Base-by-base conservation (phyloP, 2,329 filamentous ascomycete species). In the Mycosphaerella arachidis region DNA sequence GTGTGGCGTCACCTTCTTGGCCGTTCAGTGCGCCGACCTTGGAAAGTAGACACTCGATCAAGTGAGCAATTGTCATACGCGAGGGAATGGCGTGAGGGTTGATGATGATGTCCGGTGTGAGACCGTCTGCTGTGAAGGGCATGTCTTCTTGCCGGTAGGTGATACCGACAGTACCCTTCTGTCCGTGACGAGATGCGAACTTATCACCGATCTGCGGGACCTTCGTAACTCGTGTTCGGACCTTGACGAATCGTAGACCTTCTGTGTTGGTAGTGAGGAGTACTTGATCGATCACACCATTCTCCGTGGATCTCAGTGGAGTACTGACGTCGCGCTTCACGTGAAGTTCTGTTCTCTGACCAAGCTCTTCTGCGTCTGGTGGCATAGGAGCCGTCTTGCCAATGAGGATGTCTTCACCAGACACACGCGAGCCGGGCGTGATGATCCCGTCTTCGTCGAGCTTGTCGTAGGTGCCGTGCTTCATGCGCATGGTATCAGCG, bases 1-100 rank as follows among this genome's bases (percentile, higher is more conserved):
- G 94, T 0, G 94, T 99, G 1, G 94, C 94, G 71, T 99, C 95
- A 70, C 94, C 95, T 79, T 99, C 94, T 76, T 92, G 90, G 48
- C 94, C 95, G 76, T 92, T 90, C 24, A 99, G 83, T 2, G 94
- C 90, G 1, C 92, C 91, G 37, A 99, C 94, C 76, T 99, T 99
- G 75, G 91, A 96, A 58, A 99, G 84, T 68, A 97, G 84, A 83
- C 94, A 99, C 81, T 99, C 94, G 74, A 99, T 96, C 85, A 99
- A 92, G 83, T 99, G 94, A 70, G 94, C 94, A 86, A 99, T 99
- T 2, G 95, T 99, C 94, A 99, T 99, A 85, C 94, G 94, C 57
- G 94, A 99, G 0, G 94, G 94, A 84, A 99, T 99, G 73, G 94
- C 95, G 83, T 99, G 94, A 1, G 94, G 94, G 77, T 99, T 99